Percentiles rank a stretch among this genome's conserved stretches.
phyloP scores from a whole-genome alignment of 257 asterid species.

The Fraxinus cuspidata region DNA sequence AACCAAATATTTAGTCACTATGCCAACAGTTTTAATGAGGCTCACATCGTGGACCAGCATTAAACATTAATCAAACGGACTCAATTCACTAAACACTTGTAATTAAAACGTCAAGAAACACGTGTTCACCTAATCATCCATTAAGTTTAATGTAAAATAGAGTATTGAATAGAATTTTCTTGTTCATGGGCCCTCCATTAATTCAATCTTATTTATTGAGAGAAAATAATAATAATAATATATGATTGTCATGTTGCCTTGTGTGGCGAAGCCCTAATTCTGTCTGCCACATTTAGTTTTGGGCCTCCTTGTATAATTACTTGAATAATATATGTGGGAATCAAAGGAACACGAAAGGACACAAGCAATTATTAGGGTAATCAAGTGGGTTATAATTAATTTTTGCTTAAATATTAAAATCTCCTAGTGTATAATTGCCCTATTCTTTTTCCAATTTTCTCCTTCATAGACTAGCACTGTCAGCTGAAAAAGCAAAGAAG shows the following conservation, averaged over 20 bases:
- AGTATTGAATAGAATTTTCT: background rate
- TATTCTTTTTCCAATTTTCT: background rate
- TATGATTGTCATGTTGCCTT: slow-evolving; percentile 14
- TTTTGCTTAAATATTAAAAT: background rate
- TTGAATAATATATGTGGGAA: slow-evolving; percentile 48
- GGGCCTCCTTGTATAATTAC: slow-evolving; percentile 13
- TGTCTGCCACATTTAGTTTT: slow-evolving; percentile 56
- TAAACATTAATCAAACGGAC: background rate
- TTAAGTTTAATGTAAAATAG: background rate
- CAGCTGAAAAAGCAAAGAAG: background rate
- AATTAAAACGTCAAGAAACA: background rate
- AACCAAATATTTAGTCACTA: no score
- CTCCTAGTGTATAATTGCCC: background rate
- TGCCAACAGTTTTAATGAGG: background rate
- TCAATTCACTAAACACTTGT: background rate
- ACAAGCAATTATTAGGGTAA: slow-evolving; percentile 32
- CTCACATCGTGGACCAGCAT: background rate
- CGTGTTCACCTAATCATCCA: background rate
- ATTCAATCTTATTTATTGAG: background rate
- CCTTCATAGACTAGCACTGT: background rate
- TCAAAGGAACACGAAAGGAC: slow-evolving; percentile 52
- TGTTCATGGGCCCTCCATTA: background rate
- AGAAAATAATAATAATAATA: background rate
- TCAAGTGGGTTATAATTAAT: slow-evolving; percentile 31
- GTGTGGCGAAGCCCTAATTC: slow-evolving; percentile 45